Base-by-base conservation (phyloP, 2,329 filamentous ascomycete species). In the Rosellinia necatrix region DNA sequence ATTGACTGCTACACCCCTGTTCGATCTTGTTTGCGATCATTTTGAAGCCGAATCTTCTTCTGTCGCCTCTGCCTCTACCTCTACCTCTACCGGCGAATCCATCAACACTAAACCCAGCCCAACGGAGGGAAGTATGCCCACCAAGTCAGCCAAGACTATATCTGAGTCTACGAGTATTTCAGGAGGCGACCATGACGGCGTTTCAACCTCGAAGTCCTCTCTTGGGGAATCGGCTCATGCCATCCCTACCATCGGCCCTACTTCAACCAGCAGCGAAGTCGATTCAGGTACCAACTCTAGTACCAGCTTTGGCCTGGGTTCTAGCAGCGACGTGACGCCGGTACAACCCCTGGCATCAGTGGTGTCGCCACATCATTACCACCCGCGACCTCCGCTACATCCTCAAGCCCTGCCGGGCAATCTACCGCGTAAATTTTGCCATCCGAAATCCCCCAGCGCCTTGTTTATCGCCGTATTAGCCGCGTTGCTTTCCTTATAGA, bases 21-120 rank as follows among this genome's bases (percentile, higher is more conserved):
- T 80, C 69, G 82, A 89, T 68, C 81, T 89, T 50, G 81, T 81
- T 40, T 90, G 85, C 76, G 70, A 72, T 52, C 68, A 74, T 53
- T 71, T 68, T 56, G 41, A 48, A 5, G 6, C 8, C 19, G 51
- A 41, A 22, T 34, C 66, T 30, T 56, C 67, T 8, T 64, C 68
- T 5, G 56, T n/a, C 5, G 4, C 8, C 12, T n/a, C 32, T 35
- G 6, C 13, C 34, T 9, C 34, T 4, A 12, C 34, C 15, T 15
- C 34, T 4, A 55, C 58, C 1, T 42, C 58, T 12, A 40, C 35
- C 19, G 41, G 29, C 15, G 34, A 57, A 17, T 25, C 64, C 19
- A 52, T 68, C 32, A 56, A 62, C 38, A 53, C 56, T 15, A 29
- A 56, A 25, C n/a, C 19, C 32, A 19, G 60, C 9, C 51, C 55